Percentiles rank a stretch among this genome's conserved stretches.
phyloP scores from a whole-genome alignment of 2,329 filamentous ascomycete species.

The Monosporascus sp. region DNA sequence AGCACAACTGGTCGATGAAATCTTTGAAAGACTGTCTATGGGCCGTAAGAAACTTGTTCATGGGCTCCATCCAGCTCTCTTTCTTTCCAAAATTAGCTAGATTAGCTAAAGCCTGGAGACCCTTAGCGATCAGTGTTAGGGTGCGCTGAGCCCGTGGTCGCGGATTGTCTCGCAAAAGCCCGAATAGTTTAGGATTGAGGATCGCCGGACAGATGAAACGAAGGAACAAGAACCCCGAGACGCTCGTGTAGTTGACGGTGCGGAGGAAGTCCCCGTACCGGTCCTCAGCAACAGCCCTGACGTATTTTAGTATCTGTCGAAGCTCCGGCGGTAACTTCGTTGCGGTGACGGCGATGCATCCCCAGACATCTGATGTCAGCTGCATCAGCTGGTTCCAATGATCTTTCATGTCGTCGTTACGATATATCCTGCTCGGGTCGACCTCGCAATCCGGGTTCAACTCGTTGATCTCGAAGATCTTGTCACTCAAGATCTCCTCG shows the following conservation, averaged over 20 bases:
- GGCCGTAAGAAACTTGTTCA: slow-evolving; percentile 79
- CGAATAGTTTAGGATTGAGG: slow-evolving; percentile 89
- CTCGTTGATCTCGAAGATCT: slow-evolving; percentile 83
- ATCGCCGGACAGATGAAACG: slow-evolving; percentile 97
- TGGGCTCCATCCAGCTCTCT: slow-evolving; percentile 98
- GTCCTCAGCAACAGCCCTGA: slow-evolving; percentile 87
- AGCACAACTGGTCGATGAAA: slow-evolving; percentile 82
- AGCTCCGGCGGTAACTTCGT: slow-evolving; percentile 73
- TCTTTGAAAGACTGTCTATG: slow-evolving; percentile 77
- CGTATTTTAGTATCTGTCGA: slow-evolving; percentile 80
- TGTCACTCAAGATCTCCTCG: slow-evolving; percentile 78
- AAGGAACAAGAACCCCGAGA: slow-evolving; percentile 90
- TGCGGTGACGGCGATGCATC: slow-evolving; percentile 71
- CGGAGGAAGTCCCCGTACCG: slow-evolving; percentile 89
- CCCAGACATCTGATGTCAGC: slow-evolving; percentile 80
- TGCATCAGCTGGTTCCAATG: slow-evolving; percentile 77
- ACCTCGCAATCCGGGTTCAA: slow-evolving; percentile 91
- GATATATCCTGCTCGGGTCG: slow-evolving; percentile 73
- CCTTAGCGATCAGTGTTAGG: slow-evolving; percentile 87
- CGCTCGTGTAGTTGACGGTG: slow-evolving; percentile 86
- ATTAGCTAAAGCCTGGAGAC: slow-evolving; percentile 84
- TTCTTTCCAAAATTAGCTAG: slow-evolving; percentile 88
- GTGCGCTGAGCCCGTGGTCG: slow-evolving; percentile 78
- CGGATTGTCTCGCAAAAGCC: slow-evolving; percentile 76
- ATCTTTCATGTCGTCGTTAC: slow-evolving; percentile 65